Percentiles rank a stretch among this genome's conserved stretches.
These are phyloP conservation scores for Cystobasidiaceae sp. DNA, from an alignment of 1,284 basidiomycete species.

Conservation along the genomic window DNA sequence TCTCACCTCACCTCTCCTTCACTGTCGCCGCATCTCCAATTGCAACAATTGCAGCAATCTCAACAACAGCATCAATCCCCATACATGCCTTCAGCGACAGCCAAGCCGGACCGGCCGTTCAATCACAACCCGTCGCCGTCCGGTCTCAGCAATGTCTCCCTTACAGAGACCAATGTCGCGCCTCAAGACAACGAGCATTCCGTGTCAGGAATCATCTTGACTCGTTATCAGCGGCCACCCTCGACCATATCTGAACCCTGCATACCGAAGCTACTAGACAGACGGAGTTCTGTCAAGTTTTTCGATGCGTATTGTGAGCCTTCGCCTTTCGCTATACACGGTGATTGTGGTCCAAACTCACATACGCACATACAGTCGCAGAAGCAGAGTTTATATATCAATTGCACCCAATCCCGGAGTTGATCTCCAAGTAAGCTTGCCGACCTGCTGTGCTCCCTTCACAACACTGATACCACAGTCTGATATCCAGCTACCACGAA, in stretches of 20 bases:
- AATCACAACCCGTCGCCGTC: conserved; percentile 3
- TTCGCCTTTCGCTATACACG: not conserved
- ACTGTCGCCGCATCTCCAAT: too few relatives aligned
- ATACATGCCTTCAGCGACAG: not conserved
- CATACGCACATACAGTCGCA: not conserved
- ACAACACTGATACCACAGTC: not conserved
- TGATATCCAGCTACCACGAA: not conserved
- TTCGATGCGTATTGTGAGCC: conserved; percentile 24
- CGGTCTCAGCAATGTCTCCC: not conserved
- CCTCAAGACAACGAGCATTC: conserved; percentile 16
- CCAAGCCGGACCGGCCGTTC: not conserved
- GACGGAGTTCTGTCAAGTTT: conserved; percentile 9
- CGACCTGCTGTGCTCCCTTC: not conserved
- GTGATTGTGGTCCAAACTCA: not conserved
- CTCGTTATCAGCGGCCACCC: conserved; percentile 13
- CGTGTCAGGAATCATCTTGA: conserved; percentile 6
- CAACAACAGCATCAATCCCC: not conserved
- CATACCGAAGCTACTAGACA: conserved; percentile 1
- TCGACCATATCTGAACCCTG: not conserved
- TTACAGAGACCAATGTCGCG: not conserved
- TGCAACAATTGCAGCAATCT: not conserved
- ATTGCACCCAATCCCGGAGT: conserved; percentile 5
- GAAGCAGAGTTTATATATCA: conserved; percentile 25
- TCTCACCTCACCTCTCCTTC: not conserved
- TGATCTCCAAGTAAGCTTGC: not conserved